Percentiles rank a stretch among this genome's conserved stretches.
Evolutionary conservation across 2,329 filamentous ascomycete genomes (phyloP).

Genomic region (Botrytis galanthina): DNA sequence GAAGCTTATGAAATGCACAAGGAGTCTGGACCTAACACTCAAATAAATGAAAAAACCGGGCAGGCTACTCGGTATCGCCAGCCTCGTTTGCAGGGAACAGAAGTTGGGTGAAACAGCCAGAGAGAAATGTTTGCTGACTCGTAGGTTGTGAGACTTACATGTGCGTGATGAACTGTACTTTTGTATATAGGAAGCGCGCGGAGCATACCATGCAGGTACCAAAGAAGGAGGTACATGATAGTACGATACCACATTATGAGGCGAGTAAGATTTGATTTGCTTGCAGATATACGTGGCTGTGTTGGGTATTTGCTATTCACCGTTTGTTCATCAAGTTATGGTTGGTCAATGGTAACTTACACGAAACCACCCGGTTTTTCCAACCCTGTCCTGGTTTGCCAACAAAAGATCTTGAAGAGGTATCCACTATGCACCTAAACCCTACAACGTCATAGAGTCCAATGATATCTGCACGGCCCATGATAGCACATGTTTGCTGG

Average conservation of each 20-base stretch:
- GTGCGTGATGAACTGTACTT: constrained; percentile 12
- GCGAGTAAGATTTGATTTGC: background rate
- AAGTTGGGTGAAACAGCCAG: background rate
- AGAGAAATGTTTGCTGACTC: background rate
- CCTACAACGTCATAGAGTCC: background rate
- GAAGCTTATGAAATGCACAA: constrained; percentile 1
- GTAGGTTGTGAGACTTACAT: constrained; percentile 7
- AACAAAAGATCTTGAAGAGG: constrained; percentile 8
- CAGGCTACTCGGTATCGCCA: constrained; percentile 2
- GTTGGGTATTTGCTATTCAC: background rate
- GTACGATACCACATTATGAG: background rate
- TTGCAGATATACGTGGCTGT: constrained; percentile 13
- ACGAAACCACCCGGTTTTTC: background rate
- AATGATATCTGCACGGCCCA: background rate
- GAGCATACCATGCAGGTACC: constrained; percentile 15
- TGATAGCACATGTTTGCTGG: background rate
- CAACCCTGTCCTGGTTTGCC: constrained; percentile 6
- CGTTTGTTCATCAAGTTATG: background rate
- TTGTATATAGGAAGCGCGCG: background rate
- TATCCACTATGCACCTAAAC: constrained; percentile 10
- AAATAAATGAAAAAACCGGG: background rate
- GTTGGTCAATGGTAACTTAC: background rate
- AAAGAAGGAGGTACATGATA: background rate
- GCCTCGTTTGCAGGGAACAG: constrained; percentile 7
- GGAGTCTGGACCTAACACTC: background rate